Conservation (phyloP, 78 protist genomes). For the Pelomyxa schiedti region DNA sequence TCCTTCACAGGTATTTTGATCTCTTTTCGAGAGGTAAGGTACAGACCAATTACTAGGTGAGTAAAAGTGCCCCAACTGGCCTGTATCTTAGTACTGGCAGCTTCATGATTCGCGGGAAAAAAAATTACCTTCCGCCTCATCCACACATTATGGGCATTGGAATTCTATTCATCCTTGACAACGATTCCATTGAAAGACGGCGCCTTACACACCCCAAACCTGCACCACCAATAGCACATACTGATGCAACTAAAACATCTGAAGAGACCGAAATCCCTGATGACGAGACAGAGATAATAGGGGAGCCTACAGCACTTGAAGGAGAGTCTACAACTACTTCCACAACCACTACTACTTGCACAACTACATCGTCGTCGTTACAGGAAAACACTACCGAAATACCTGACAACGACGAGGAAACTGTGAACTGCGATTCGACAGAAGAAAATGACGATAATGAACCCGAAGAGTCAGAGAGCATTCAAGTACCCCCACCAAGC, state of each 20-base stretch:
- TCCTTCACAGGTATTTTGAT: slow-evolving; percentile 47
- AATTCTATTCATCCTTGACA: slow-evolving; percentile 67
- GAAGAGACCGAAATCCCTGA: neutral
- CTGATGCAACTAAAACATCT: slow-evolving; percentile 4
- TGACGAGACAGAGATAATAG: slow-evolving; percentile 18
- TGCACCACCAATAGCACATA: neutral
- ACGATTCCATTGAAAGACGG: no score
- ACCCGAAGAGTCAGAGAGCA: neutral
- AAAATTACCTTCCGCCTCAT: slow-evolving; percentile 81
- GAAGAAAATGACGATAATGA: neutral
- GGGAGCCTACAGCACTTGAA: slow-evolving; percentile 28
- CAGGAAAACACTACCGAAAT: slow-evolving; percentile 17
- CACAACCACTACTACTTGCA: no score
- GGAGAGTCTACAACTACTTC: no score
- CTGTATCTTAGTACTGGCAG: slow-evolving; percentile 84
- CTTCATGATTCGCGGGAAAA: slow-evolving; percentile 70
- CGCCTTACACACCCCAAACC: no score
- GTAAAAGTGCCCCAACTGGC: slow-evolving; percentile 90
- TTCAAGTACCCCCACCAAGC: neutral
- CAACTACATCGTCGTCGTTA: no score
- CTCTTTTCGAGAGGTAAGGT: neutral
- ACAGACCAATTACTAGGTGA: slow-evolving; percentile 40
- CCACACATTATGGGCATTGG: slow-evolving; percentile 81
- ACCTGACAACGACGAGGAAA: slow-evolving; percentile 9
- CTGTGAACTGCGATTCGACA: slow-evolving; percentile 3